Conservation (phyloP, 805 yeast genomes). For the Wickerhamomyces tratensis region DNA sequence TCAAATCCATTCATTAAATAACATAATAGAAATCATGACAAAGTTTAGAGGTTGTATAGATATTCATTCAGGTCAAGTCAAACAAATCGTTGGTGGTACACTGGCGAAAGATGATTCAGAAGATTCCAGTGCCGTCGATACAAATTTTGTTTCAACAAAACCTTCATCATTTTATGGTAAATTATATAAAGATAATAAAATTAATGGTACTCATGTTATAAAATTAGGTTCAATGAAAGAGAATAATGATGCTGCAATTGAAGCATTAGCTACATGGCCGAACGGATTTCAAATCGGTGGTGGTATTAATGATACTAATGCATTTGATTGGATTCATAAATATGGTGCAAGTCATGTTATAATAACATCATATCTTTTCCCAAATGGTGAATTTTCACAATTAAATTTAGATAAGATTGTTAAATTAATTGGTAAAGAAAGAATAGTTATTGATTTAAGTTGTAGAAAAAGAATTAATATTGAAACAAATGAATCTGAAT, state of each 20-base stretch:
- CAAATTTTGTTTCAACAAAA: constrained; percentile 72
- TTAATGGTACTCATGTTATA: constrained; percentile 84
- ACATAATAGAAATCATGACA: constrained; percentile 43
- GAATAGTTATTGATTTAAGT: constrained; percentile 82
- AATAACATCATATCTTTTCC: constrained; percentile 86
- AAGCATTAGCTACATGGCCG: constrained; percentile 74
- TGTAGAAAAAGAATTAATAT: constrained; percentile 44
- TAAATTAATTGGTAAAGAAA: constrained; percentile 47
- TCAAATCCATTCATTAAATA: not conserved
- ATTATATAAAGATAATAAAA: constrained; percentile 48
- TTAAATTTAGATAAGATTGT: constrained; percentile 44
- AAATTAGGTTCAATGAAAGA: constrained; percentile 70
- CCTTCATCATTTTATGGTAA: constrained; percentile 70
- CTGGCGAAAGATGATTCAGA: constrained; percentile 45
- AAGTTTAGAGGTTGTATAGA: constrained; percentile 91
- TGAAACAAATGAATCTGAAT: constrained; percentile 21
- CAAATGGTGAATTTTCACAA: constrained; percentile 40
- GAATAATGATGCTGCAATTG: constrained; percentile 75
- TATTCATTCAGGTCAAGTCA: constrained; percentile 89
- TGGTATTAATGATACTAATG: constrained; percentile 73
- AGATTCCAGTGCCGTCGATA: constrained; percentile 33
- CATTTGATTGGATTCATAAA: constrained; percentile 62
- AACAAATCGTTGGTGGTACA: constrained; percentile 95
- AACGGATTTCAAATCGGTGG: constrained; percentile 79
- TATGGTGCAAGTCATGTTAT: constrained; percentile 78